phyloP scores from a whole-genome alignment of 768 basidiomycete species.

The Suillus ampliporus region DNA sequence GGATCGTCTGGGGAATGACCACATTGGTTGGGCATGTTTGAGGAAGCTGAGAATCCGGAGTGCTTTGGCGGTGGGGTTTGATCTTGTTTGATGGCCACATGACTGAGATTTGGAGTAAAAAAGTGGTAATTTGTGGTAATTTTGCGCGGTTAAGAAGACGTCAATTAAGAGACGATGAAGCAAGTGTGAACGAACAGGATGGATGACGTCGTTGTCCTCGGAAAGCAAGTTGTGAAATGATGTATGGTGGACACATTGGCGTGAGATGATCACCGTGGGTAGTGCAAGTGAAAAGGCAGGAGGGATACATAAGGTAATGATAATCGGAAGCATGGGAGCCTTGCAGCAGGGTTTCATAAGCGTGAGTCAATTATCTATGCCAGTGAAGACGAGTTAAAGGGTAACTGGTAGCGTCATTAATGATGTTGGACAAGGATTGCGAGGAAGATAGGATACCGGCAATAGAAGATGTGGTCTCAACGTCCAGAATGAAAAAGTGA shows the following conservation, averaged over 20 bases:
- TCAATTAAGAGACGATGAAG: background rate
- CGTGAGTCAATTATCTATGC: background rate
- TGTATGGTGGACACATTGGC: background rate
- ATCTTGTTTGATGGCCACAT: background rate
- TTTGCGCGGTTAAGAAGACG: background rate
- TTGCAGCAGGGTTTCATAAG: background rate
- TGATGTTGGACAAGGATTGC: no score
- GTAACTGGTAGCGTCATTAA: no score
- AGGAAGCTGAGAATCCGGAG: background rate
- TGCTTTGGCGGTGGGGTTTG: slow-evolving; percentile 8
- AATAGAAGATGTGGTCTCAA: no score
- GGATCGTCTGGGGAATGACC: no score
- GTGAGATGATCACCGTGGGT: background rate
- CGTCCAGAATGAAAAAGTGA: no score
- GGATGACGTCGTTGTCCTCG: slow-evolving; percentile 2
- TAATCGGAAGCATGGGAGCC: slow-evolving; percentile 6
- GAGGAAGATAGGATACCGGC: no score
- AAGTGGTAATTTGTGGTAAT: slow-evolving; percentile 1
- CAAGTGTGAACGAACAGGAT: background rate
- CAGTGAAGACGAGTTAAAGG: background rate
- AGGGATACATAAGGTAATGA: slow-evolving; percentile 1
- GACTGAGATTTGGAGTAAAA: background rate
- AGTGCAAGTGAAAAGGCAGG: background rate
- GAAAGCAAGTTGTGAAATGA: background rate
- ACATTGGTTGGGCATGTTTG: no score